Base-by-base conservation (phyloP, 2,329 filamentous ascomycete species). In the Exophiala aquamarina region DNA sequence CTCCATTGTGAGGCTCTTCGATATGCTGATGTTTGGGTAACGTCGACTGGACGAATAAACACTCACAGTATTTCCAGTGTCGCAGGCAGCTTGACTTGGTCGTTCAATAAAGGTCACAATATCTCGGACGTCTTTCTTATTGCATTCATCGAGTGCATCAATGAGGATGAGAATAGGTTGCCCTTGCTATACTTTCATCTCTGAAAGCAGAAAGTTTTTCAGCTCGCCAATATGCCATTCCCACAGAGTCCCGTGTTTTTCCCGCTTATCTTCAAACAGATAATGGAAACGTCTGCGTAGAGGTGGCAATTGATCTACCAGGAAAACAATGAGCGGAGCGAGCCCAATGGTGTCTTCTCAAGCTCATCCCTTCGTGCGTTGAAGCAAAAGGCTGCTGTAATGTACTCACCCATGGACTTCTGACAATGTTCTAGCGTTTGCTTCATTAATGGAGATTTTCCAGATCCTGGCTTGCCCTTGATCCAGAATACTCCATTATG, bases 81-180 rank as follows among this genome's bases (percentile, higher is more conserved):
- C 42, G 0, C 58, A 41, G 2, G 65, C 61, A 0, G 56, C 8
- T 2, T 68, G 54, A 0, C 66, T 63, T 0, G 77, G 44, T 0
- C 64, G 52, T 41, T 75, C 66, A 10, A 78, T 70, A 42, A 71
- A 72, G 0, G 54, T 33, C 1, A 77, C 57, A 69, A 78, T 75
- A 0, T 67, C 63, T 21, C 63, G 63, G 2, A 71, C 59, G 36
- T 77, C 60, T 2, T 58, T 42, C 40, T 74, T 69, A 5, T 73
- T 62, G 45, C 73, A 76, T 52, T 78, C 76, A 29, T 79, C 75
- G 1, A 78, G 61, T 0, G 74, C 75, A 41, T 77, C 73, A 1
- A 68, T 60, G 28, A 46, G 35, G 41, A 46, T 21, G 15, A 46
- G 3, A 4, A 41, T 40, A 3, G 19, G 36, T 8, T 42, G 19